Conservation (phyloP, 2,329 filamentous ascomycete genomes). For the Conoideocrella luteorostrata region DNA sequence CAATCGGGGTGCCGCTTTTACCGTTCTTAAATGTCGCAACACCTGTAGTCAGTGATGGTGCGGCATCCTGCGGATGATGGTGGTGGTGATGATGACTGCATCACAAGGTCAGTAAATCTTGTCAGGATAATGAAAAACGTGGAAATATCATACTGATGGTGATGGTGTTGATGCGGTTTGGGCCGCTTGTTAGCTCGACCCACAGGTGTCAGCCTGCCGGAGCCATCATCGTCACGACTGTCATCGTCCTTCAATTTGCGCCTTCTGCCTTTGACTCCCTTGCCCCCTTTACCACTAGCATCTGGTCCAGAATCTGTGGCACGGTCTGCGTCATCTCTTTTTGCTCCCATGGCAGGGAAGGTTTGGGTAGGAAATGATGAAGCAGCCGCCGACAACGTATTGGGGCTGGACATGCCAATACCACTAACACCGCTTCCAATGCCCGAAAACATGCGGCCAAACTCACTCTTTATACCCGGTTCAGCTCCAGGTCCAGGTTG, state of each 20-base stretch:
- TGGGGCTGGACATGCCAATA: constrained; percentile 46
- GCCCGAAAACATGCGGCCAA: constrained; percentile 92
- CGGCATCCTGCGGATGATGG: constrained; percentile 44
- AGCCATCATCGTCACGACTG: constrained; percentile 58
- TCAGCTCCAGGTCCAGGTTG: constrained; percentile 73
- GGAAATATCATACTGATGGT: constrained; percentile 51
- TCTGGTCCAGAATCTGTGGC: constrained; percentile 37
- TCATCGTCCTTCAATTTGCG: constrained; percentile 76
- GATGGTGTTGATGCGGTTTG: constrained; percentile 61
- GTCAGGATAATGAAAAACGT: too few relatives aligned
- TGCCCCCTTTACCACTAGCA: constrained; percentile 33
- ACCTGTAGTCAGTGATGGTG: constrained; percentile 35
- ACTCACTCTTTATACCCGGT: constrained; percentile 88
- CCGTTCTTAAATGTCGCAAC: constrained; percentile 41
- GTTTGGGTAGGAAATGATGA: constrained; percentile 33
- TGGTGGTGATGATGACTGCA: constrained; percentile 50
- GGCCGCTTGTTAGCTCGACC: constrained; percentile 57
- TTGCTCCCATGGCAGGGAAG: constrained; percentile 25
- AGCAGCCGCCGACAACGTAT: constrained; percentile 31
- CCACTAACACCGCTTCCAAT: constrained; percentile 58
- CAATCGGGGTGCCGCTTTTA: constrained; percentile 39
- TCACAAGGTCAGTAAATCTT: constrained; percentile 14
- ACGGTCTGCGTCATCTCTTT: constrained; percentile 47
- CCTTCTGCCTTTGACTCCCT: constrained; percentile 42
- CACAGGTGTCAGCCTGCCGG: constrained; percentile 55